phyloP scores from a whole-genome alignment of 2,329 filamentous ascomycete genomes.

The Cladosporium cucumerinum region DNA sequence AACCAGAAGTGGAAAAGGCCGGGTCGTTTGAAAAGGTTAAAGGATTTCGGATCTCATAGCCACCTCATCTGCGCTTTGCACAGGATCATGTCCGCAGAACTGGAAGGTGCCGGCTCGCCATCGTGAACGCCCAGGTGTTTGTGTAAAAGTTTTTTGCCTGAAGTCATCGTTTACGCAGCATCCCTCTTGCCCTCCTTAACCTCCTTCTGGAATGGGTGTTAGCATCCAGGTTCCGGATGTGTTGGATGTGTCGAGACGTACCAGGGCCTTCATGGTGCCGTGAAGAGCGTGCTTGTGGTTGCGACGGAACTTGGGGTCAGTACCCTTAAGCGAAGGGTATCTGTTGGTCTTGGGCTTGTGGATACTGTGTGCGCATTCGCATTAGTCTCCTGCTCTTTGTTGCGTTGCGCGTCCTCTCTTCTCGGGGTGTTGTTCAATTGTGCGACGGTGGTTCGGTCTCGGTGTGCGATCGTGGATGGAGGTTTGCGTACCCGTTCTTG shows the following conservation, averaged over 20 bases:
- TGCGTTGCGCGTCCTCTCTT: background rate
- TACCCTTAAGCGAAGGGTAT: slow-evolving; percentile 98
- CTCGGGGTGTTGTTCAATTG: background rate
- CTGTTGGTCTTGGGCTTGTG: slow-evolving; percentile 99
- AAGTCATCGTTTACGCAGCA: slow-evolving; percentile 59
- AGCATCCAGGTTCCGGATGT: slow-evolving; percentile 20
- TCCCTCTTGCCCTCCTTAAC: slow-evolving; percentile 94
- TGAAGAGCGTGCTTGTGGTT: slow-evolving; percentile 99
- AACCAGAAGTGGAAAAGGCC: slow-evolving; percentile 7
- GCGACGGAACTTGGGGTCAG: slow-evolving; percentile 99
- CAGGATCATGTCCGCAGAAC: slow-evolving; percentile 11
- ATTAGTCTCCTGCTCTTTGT: slow-evolving; percentile 12
- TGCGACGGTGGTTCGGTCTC: slow-evolving; percentile 1
- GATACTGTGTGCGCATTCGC: slow-evolving; percentile 62
- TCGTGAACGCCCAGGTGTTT: slow-evolving; percentile 16
- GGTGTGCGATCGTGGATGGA: slow-evolving; percentile 12
- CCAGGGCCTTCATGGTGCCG: slow-evolving; percentile 96
- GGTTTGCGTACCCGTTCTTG: slow-evolving; percentile 82
- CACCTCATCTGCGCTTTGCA: slow-evolving; percentile 14
- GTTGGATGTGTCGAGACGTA: slow-evolving; percentile 51
- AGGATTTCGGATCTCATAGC: slow-evolving; percentile 17
- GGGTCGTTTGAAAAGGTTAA: slow-evolving; percentile 8
- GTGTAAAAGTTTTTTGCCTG: slow-evolving; percentile 9
- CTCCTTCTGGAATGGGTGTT: slow-evolving; percentile 71
- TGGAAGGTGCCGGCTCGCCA: slow-evolving; percentile 16